phyloP scores from a whole-genome alignment of 2,329 filamentous ascomycete species.

The Teratosphaeria pseudoeucalypti region DNA sequence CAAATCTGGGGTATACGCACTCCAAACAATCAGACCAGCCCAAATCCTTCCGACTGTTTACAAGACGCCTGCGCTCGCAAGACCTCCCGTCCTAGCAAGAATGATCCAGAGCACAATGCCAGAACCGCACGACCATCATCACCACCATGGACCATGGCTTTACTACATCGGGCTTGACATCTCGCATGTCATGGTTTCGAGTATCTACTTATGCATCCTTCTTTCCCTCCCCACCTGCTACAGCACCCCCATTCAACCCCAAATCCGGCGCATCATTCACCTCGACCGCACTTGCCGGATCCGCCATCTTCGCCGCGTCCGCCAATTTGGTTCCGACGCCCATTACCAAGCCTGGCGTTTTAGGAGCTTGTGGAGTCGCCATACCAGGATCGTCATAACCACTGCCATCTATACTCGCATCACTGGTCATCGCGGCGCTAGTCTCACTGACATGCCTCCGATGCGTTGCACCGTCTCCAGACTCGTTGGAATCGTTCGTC shows the following conservation, averaged over 20 bases:
- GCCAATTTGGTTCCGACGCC: not conserved
- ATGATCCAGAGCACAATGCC: not conserved
- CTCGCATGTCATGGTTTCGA: not conserved
- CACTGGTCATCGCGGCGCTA: not conserved
- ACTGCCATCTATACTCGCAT: not conserved
- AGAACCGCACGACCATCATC: not conserved
- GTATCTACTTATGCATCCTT: not conserved
- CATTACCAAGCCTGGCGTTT: slow-evolving; percentile 5
- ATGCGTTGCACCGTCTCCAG: not conserved
- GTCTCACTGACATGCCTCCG: not conserved
- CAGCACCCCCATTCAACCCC: not conserved
- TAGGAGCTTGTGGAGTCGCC: not conserved
- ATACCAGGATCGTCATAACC: not conserved
- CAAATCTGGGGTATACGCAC: not conserved
- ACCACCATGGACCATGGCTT: not conserved
- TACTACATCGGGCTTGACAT: not conserved
- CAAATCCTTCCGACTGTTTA: not conserved
- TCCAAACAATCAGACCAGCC: not conserved
- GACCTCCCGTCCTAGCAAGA: not conserved
- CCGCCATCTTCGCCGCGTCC: not conserved
- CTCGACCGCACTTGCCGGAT: not conserved
- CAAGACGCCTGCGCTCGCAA: not conserved
- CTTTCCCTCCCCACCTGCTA: not conserved
- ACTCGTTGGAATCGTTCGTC: not conserved
- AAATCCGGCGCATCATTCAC: not conserved